phyloP scores from a whole-genome alignment of 2,329 filamentous ascomycete species.

The Colletotrichum plurivorum region DNA sequence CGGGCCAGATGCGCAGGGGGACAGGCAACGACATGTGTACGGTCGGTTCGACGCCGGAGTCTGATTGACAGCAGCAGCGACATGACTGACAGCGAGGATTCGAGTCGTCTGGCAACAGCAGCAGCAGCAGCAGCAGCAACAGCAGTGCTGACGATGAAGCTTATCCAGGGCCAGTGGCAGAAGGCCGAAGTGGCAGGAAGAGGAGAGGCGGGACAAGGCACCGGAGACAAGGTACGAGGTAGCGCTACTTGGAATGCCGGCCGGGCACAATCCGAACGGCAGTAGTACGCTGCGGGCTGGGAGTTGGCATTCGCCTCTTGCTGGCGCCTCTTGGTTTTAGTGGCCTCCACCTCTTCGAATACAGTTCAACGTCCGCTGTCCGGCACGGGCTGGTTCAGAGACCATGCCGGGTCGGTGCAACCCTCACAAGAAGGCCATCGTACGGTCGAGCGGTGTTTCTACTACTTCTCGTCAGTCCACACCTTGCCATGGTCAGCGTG shows the following conservation, averaged over 20 bases:
- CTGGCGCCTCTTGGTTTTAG: slow-evolving; percentile 27
- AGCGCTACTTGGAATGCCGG: slow-evolving; percentile 26
- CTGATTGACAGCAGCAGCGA: neutral
- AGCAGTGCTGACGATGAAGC: slow-evolving; percentile 12
- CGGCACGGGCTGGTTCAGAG: slow-evolving; percentile 21
- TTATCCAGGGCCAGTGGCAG: slow-evolving; percentile 15
- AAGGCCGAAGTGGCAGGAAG: neutral
- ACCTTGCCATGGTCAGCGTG: slow-evolving; percentile 16
- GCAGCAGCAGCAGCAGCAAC: neutral
- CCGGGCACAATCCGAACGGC: slow-evolving; percentile 38
- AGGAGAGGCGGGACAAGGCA: neutral
- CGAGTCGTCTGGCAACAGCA: too few relatives aligned
- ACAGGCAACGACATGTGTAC: neutral
- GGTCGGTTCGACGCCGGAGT: neutral
- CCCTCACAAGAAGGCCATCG: slow-evolving; percentile 30
- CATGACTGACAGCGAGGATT: too few relatives aligned
- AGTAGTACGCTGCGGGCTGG: neutral
- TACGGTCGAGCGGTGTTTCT: slow-evolving; percentile 25
- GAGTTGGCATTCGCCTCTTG: slow-evolving; percentile 18
- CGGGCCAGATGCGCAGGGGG: neutral
- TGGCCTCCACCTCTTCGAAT: slow-evolving; percentile 36
- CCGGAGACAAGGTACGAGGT: slow-evolving; percentile 1
- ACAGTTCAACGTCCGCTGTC: slow-evolving; percentile 36
- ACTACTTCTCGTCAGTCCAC: slow-evolving; percentile 16
- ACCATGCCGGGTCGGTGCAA: slow-evolving; percentile 26